Conservation (phyloP, 495 filamentous ascomycete species). For the Penicillium antarcticum region DNA sequence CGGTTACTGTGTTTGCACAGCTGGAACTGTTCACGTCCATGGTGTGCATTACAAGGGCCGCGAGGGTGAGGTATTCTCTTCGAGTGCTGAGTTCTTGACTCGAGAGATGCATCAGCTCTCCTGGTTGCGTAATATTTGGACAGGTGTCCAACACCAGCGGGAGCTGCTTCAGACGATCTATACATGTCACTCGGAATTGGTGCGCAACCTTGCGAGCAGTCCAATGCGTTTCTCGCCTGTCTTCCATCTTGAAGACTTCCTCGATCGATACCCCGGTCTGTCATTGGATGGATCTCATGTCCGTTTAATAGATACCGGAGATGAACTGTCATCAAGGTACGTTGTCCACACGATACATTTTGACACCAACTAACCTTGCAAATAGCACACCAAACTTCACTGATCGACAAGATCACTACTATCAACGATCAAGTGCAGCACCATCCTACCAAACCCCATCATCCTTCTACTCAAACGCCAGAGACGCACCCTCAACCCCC, state of each 20-base stretch:
- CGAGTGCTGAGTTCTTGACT: constrained; percentile 67
- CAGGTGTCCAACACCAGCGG: constrained; percentile 73
- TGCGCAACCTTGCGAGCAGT: constrained; percentile 63
- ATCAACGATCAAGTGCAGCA: constrained; percentile 14
- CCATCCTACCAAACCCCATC: constrained; percentile 12
- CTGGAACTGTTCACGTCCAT: constrained; percentile 81
- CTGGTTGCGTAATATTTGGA: constrained; percentile 70
- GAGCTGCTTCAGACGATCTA: constrained; percentile 73
- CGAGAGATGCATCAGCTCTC: constrained; percentile 75
- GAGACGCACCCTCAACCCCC: constrained; percentile 10
- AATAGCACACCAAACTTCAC: constrained; percentile 2
- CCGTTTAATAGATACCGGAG: constrained; percentile 51
- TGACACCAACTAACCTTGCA: not conserved
- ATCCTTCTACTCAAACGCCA: constrained; percentile 9
- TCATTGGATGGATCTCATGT: constrained; percentile 53
- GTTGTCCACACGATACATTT: not conserved
- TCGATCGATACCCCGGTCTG: constrained; percentile 67
- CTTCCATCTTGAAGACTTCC: constrained; percentile 83
- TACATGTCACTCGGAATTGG: constrained; percentile 67
- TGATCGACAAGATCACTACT: constrained; percentile 23
- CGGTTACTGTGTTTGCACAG: constrained; percentile 77
- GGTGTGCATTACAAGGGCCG: constrained; percentile 73
- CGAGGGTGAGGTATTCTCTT: constrained; percentile 60
- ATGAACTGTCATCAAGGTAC: constrained; percentile 49
- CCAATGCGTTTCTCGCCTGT: constrained; percentile 69